A percentile compares a stretch with the other conserved stretches of the same genome.
These are phyloP conservation scores for Golubevia pallescens DNA, from an alignment of 1,284 basidiomycete species.

Conservation along the genomic window DNA sequence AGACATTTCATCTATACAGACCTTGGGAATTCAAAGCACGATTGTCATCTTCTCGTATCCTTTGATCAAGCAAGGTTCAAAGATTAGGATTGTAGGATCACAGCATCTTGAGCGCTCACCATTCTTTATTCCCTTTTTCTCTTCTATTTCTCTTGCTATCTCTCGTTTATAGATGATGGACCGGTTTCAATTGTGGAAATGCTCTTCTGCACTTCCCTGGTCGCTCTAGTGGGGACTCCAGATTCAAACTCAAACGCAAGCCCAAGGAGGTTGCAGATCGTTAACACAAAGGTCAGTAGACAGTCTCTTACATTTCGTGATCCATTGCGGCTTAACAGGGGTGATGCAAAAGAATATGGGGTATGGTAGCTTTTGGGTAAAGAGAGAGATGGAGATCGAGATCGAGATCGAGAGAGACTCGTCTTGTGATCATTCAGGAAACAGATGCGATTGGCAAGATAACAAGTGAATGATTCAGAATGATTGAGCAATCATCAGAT, in stretches of 20 bases:
- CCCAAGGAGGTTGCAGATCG: slow-evolving; percentile 91
- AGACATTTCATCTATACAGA: no score
- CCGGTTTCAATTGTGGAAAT: slow-evolving; percentile 96
- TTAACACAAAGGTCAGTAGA: slow-evolving; percentile 84
- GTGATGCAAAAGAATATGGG: not conserved
- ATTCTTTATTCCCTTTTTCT: not conserved
- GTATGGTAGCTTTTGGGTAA: no score
- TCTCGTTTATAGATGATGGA: slow-evolving; percentile 75
- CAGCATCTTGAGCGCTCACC: not conserved
- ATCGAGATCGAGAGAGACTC: not conserved
- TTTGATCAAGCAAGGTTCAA: no score
- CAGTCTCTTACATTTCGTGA: not conserved
- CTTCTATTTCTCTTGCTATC: not conserved
- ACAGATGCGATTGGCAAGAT: no score
- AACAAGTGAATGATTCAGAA: no score
- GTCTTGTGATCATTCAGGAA: not conserved
- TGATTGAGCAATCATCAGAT: no score
- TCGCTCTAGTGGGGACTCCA: slow-evolving; percentile 91
- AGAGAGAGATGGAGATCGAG: not conserved
- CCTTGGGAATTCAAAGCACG: no score
- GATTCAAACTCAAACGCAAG: slow-evolving; percentile 76
- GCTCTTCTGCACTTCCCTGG: slow-evolving; percentile 97
- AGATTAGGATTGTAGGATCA: no score
- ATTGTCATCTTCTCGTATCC: not conserved
- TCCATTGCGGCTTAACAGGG: not conserved